Conservation (phyloP, 805 yeast species). For the Barnettozyma sp. region DNA sequence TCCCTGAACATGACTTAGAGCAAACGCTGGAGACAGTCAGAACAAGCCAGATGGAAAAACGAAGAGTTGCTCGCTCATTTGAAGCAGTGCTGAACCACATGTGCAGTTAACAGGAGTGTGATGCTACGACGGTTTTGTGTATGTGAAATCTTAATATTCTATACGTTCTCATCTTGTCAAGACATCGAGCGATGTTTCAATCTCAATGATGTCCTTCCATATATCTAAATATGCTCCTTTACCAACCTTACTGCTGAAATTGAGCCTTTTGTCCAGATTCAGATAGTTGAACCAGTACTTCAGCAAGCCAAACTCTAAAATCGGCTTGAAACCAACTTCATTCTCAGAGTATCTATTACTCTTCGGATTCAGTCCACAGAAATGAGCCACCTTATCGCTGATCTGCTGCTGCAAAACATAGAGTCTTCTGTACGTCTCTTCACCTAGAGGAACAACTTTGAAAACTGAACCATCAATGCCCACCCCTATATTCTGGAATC, state of each 20-base stretch:
- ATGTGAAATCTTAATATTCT: too few relatives aligned
- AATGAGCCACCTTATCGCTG: conserved; percentile 64
- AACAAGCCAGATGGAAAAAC: conserved; percentile 12
- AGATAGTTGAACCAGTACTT: conserved; percentile 41
- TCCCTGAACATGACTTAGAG: conserved; percentile 35
- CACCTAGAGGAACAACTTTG: conserved; percentile 67
- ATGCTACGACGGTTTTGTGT: too few relatives aligned
- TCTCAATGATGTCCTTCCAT: conserved; percentile 60
- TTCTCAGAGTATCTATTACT: conserved; percentile 29
- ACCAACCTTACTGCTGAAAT: conserved; percentile 50
- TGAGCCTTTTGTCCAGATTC: conserved; percentile 50
- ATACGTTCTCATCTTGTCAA: background rate
- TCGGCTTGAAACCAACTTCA: conserved; percentile 47
- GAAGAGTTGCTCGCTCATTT: conserved; percentile 12
- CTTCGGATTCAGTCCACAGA: conserved; percentile 76
- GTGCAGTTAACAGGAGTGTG: background rate
- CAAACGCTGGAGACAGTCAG: conserved; percentile 16
- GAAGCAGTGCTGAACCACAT: conserved; percentile 6
- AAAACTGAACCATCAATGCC: conserved; percentile 76
- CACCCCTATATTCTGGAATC: conserved; percentile 62
- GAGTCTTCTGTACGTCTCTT: conserved; percentile 69
- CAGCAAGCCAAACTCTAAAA: conserved; percentile 57
- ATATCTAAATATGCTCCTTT: conserved; percentile 51
- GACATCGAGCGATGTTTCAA: conserved; percentile 36
- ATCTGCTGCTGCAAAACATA: conserved; percentile 85